These are phyloP conservation scores for Hortaea werneckii DNA, from an alignment of 2,329 filamentous ascomycete genomes.

Conservation along the genomic window DNA sequence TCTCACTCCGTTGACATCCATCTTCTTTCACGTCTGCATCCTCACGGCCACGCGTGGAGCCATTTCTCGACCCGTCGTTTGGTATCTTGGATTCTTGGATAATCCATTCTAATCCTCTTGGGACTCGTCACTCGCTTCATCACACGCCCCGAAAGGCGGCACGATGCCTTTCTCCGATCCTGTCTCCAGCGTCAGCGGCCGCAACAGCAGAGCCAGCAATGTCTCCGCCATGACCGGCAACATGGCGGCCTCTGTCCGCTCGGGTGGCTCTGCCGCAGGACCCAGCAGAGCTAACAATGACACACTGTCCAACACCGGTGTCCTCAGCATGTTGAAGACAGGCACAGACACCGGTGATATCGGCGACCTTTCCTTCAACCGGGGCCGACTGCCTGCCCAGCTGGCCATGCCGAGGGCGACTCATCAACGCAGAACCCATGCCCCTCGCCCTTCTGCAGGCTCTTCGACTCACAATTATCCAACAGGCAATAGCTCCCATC, in stretches of 20 bases:
- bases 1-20: neutral
- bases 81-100: constrained; percentile 19
- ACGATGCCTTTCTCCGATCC: constrained; percentile 36
- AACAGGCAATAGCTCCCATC: constrained; percentile 18
- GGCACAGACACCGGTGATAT: constrained; percentile 40
- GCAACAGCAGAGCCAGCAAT: constrained; percentile 38
- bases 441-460: constrained; percentile 29
- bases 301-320: constrained; percentile 29
- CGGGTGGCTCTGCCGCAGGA: constrained; percentile 19
- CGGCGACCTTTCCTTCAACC: constrained; percentile 29
- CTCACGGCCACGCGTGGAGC: neutral
- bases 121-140: constrained; percentile 12
- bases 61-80: constrained; percentile 1
- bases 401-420: constrained; percentile 24
- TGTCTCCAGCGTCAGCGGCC: constrained; percentile 36
- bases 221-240: constrained; percentile 28
- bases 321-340: constrained; percentile 42
- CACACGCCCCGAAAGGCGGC: constrained; percentile 21
- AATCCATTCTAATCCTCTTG: constrained; percentile 11
- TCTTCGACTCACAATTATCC: constrained; percentile 19
- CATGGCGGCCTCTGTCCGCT: constrained; percentile 18
- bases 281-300: constrained; percentile 11
- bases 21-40: constrained; percentile 1
- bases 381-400: constrained; percentile 25
- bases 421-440: constrained; percentile 25